A percentile compares a stretch with the other conserved stretches of the same genome.
These are phyloP conservation scores for Xylaria intraflava DNA, from an alignment of 495 filamentous ascomycete genomes.

Conservation along the genomic window DNA sequence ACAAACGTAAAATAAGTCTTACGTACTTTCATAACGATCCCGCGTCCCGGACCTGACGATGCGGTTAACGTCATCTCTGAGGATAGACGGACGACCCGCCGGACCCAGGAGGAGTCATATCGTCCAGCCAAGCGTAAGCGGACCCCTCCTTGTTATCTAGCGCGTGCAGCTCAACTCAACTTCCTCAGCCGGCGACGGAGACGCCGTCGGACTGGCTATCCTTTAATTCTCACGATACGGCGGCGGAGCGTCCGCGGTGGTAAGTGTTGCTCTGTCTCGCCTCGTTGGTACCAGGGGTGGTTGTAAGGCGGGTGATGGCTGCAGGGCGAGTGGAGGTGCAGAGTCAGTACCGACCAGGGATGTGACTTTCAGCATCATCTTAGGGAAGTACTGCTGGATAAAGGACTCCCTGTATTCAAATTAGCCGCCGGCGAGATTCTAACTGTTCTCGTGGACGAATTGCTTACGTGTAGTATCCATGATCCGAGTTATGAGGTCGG, in stretches of 20 bases:
- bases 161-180: background rate
- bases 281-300: background rate
- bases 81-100: background rate
- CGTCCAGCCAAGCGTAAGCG: background rate
- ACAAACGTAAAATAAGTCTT: background rate
- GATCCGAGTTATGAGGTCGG: slow-evolving; percentile 66
- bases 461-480: slow-evolving; percentile 76
- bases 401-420: slow-evolving; percentile 39
- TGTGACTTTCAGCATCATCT: slow-evolving; percentile 39
- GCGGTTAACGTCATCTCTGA: background rate
- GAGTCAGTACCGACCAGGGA: slow-evolving; percentile 9
- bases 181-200: background rate
- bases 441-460: background rate
- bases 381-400: slow-evolving; percentile 43
- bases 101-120: background rate
- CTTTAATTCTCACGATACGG: slow-evolving; percentile 18
- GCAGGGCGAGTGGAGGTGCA: background rate
- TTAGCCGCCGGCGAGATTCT: slow-evolving; percentile 1
- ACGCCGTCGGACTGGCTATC: background rate
- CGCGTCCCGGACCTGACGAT: background rate
- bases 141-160: too few species aligned
- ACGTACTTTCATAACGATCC: background rate
- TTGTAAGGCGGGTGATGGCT: background rate
- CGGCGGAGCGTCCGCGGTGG: slow-evolving; percentile 13
- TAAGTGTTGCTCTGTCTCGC: background rate